Base-by-base conservation (phyloP, 805 yeast genomes). In the Lipomyces anomalus region DNA sequence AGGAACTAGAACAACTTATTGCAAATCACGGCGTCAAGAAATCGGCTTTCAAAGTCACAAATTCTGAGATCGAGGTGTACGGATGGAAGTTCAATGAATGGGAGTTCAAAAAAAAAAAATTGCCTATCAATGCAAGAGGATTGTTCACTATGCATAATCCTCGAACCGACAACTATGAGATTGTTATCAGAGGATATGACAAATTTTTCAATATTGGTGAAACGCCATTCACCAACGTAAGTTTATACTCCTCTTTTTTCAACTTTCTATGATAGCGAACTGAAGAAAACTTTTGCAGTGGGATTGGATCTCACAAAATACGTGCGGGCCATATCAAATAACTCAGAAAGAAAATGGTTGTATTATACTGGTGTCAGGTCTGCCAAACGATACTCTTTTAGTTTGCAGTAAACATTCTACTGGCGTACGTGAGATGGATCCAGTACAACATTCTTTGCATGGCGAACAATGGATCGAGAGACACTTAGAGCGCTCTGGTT, bases 261-360 rank as follows among this genome's bases (percentile, higher is more conserved):
- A 22, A 18, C 22, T 3, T 43, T 11, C 24, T 41, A 13, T n/a
- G 35, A 22, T 21, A 5, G 30, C 22, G 16, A 7, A 23, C 45
- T 39, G 28, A 34, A 11, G 13, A 9, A 17, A 22, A 9, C 9
- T 24, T 24, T 7, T 20, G 20, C 36, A 54, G 47, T 71, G 78
- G 69, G 65, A 64, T 0, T 58, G 61, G 55, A 60, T 88, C 3
- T 55, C 58, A n/a, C 39, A 53, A 0, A 56, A 69, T 26, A 81
- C 92, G 0, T 26, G 34, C 3, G 96, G 95, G 0, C 96, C 97
- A 0, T 92, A 82, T 62, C 76, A 74, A 17, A 75, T 88, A 2
- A 80, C 96, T 0, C 70, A 82, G 30, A 92, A 92, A 61, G 94
- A 94, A 46, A 92, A 92, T 60, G 99, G 99, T 0, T 92, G 97